phyloP scores from a whole-genome alignment of 176 grass and related monocot species.

The Carex myosuroides region DNA sequence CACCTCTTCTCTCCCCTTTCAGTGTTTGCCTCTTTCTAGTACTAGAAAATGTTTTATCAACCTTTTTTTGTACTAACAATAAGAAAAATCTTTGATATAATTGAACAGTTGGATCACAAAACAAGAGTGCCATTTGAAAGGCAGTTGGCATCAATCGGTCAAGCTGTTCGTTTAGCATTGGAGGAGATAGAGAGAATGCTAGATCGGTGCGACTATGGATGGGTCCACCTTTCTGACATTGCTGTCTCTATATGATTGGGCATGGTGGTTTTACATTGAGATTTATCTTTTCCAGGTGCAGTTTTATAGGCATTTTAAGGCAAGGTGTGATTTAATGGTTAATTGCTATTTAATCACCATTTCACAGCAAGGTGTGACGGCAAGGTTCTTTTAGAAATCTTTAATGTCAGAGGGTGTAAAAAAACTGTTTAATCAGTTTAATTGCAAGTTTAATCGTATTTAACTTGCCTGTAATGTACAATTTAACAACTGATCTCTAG shows the following conservation, averaged over 20 bases:
- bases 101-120: conserved; percentile 72
- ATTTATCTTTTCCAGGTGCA: not conserved
- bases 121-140: conserved; percentile 42
- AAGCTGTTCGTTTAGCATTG: conserved; percentile 44
- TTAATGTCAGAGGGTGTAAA: not conserved
- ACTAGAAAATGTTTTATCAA: not conserved
- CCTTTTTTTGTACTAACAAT: conserved; percentile 5
- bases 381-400: not conserved
- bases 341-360: not conserved
- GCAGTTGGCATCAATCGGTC: conserved; percentile 42
- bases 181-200: conserved; percentile 64
- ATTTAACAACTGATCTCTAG: not conserved
- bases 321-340: not conserved
- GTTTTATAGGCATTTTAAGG: not conserved
- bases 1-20: no score
- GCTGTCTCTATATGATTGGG: conserved; percentile 51
- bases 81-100: conserved; percentile 14
- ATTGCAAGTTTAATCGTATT: not conserved
- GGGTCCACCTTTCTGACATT: conserved; percentile 66
- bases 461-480: not conserved
- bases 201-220: conserved; percentile 77
- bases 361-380: not conserved
- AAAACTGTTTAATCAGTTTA: not conserved
- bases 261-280: not conserved
- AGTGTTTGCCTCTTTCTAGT: no score